Evolutionary conservation across 169 alveolate species (phyloP), one percentile per base, ranked within the genome.

Genomic region (Plasmodium berghei): DNA sequence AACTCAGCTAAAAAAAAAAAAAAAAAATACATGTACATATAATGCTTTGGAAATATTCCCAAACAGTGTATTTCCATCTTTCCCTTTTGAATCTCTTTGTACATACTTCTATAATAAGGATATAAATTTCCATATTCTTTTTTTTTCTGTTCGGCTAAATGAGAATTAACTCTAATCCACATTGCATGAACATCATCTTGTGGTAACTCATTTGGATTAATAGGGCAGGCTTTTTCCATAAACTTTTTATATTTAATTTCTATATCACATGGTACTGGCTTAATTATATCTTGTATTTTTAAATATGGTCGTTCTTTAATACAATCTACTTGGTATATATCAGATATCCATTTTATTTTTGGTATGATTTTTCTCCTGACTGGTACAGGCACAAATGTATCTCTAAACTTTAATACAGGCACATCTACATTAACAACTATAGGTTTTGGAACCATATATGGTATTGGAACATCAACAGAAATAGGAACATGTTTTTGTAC

Each of bases 161-260:
- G 96, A 42, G 97, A 96, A 86, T 95, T 95, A 54, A 95, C 97
- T 48, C 96, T 88, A 96, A 95, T 95, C 97, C 97, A 95, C 97
- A 95, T 95, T 48, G 96, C 96, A 66, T 95, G 97, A 91, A 95
- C 93, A 49, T 95, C 97, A 18, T 96, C 96, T 89, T 95, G 97
- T 45, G 97, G 93, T 56, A 95, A 93, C 74, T 95, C 97, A 18
- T 96, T 95, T 9, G 97, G 97, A 69, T 95, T 94, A 87, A 95
- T 90, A 20, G 96, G 94, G 54, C 93, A 94, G 18, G 95, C 96
- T 66, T 91, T 92, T 90, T 93, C 95, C 63, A 93, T 96, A 45
- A 75, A 93, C 55, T 95, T 95, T 64, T 93, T 89, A 69, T 92
- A 92, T 59, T 93, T 93, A 49, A 95, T 93, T 59, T 95, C 96